Base-by-base conservation (phyloP, 2,329 filamentous ascomycete genomes). In the Colletotrichum abscissum region DNA sequence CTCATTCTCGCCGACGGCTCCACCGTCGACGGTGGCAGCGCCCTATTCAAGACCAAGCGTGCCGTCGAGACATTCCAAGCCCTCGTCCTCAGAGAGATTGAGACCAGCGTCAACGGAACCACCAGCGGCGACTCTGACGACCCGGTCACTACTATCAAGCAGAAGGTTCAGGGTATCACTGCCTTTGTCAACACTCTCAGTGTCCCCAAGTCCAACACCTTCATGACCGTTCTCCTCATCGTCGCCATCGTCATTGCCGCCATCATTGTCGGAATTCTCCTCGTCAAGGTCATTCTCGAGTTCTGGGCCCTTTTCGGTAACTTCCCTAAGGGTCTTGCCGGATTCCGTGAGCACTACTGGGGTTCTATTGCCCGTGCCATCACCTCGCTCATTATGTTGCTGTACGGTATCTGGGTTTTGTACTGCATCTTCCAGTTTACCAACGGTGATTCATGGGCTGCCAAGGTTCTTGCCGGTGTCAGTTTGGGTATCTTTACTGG, bases 391-490 rank as follows among this genome's bases (percentile, higher is more conserved):
- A 95, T 99, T 77, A 88, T 98, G 74, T 86, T 98, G 22, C 90
- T 98, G 3, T 99, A 98, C 83, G 95, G 97, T 74, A 90, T 98
- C 74, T 98, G 97, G 97, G 94, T 95, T 1, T 86, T 98, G 56
- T 98, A 98, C 84, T 98, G 96, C 82, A 90, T 99, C 75, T 98
- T 96, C 83, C 97, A 99, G 81, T 98, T 98, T 83, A 97, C 93
- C 1, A 90, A 92, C 55, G 95, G 96, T 72, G 97, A 98, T 82
- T 98, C 96, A 0, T 98, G 95, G 95, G 95, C 93, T 8, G 95
- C 95, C 58, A 97, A 97, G 82, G 77, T 89, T 0, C 91, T 98
- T 30, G 97, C 97, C 19, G 96, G 88, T 73, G 85, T 97, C 22
- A 98, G 95, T 0, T 88, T 98, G 2, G 90, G 83, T 2, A 79